Percentiles rank a stretch among this genome's conserved stretches.
These are phyloP conservation scores for Fusarium sacchari DNA, from an alignment of 2,329 filamentous ascomycete genomes.

Conservation along the genomic window DNA sequence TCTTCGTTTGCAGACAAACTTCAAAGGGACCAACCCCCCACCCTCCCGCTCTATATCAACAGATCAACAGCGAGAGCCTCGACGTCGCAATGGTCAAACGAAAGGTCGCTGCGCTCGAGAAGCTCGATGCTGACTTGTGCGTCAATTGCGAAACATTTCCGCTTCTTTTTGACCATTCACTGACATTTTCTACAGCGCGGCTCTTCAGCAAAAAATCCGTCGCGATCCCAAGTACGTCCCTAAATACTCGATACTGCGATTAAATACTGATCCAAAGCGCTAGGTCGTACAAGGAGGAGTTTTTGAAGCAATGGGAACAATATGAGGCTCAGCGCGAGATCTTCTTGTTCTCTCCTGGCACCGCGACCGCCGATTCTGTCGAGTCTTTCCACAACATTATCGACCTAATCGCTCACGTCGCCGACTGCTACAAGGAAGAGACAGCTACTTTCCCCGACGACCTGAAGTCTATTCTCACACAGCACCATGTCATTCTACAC, in stretches of 20 bases:
- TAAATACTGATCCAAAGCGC: constrained; percentile 21
- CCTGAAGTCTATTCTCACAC: constrained; percentile 80
- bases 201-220: constrained; percentile 90
- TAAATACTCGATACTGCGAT: background rate
- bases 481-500: constrained; percentile 85
- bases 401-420: constrained; percentile 91
- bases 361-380: constrained; percentile 79
- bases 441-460: constrained; percentile 82
- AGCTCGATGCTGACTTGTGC: constrained; percentile 89
- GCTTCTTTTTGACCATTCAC: constrained; percentile 16
- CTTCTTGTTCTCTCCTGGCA: constrained; percentile 84
- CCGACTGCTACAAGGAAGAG: constrained; percentile 89
- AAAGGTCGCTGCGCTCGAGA: constrained; percentile 91
- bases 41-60: constrained; percentile 17
- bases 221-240: constrained; percentile 77
- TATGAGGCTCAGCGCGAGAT: constrained; percentile 93
- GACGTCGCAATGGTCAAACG: constrained; percentile 76
- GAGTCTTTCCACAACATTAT: constrained; percentile 90
- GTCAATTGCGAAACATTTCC: constrained; percentile 37
- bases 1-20: constrained; percentile 15
- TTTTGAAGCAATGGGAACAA: constrained; percentile 86
- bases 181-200: constrained; percentile 66
- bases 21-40: constrained; percentile 22
- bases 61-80: background rate
- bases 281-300: constrained; percentile 90